These are phyloP conservation scores for Neurospora sp. DNA, from an alignment of 495 filamentous ascomycete species.

Conservation along the genomic window DNA sequence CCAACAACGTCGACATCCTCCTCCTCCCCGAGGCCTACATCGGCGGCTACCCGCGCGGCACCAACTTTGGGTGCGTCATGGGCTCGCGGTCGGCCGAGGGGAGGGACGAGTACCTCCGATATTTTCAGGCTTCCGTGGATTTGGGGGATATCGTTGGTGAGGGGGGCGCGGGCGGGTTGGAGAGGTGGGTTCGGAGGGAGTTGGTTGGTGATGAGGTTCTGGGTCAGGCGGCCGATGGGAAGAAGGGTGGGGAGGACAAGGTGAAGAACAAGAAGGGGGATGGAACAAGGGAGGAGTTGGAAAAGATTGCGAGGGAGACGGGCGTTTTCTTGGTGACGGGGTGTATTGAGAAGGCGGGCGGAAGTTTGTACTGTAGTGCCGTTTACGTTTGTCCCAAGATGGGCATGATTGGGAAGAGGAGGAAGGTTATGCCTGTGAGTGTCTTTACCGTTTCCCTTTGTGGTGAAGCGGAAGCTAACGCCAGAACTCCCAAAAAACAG, in stretches of 20 bases:
- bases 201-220: conserved; percentile 36
- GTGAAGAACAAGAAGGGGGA: conserved; percentile 56
- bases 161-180: conserved; percentile 49
- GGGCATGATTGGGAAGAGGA: conserved; percentile 72
- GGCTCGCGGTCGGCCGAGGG: conserved; percentile 58
- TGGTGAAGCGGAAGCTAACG: neutral
- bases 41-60: conserved; percentile 85
- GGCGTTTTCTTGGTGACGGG: conserved; percentile 74
- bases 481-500: conserved; percentile 19
- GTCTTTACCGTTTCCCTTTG: neutral
- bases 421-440: conserved; percentile 82
- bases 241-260: conserved; percentile 30
- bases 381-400: conserved; percentile 69
- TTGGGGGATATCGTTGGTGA: conserved; percentile 71
- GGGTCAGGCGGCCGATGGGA: conserved; percentile 9
- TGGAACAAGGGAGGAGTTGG: conserved; percentile 74
- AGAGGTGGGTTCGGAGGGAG: conserved; percentile 58
- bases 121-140: conserved; percentile 72
- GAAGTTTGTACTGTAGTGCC: conserved; percentile 74
- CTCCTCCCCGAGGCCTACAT: conserved; percentile 92
- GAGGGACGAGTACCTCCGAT: conserved; percentile 72
- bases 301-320: conserved; percentile 61
- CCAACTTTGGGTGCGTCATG: conserved; percentile 62
- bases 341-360: conserved; percentile 68
- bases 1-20: conserved; percentile 56